phyloP scores from a whole-genome alignment of 371 early-diverging fungal species.

The Mortierella sp. region DNA sequence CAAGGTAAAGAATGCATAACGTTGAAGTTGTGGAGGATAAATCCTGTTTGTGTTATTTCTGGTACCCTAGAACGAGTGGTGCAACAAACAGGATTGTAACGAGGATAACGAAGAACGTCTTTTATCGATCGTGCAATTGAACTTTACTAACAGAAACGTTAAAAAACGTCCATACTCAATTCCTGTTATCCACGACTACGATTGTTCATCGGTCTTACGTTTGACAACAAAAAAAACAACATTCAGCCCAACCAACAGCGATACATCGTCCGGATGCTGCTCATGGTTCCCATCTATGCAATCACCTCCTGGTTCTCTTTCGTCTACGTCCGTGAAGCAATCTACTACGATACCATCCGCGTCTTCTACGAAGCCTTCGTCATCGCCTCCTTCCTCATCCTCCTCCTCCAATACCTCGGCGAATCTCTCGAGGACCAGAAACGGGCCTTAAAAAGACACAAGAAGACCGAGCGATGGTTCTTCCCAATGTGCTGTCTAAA shows the following conservation, averaged over 20 bases:
- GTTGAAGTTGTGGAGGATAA: no score
- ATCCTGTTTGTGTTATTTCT: no score
- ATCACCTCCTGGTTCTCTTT: slow-evolving; percentile 75
- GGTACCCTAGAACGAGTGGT: no score
- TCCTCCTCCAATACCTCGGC: slow-evolving; percentile 75
- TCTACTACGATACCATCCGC: slow-evolving; percentile 73
- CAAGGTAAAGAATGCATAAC: slow-evolving; percentile 17
- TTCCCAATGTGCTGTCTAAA: slow-evolving; percentile 71
- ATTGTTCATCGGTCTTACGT: background rate
- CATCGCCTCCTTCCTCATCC: slow-evolving; percentile 69
- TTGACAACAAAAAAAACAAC: background rate
- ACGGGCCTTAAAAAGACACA: slow-evolving; percentile 41
- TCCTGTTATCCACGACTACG: background rate
- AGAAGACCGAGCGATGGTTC: slow-evolving; percentile 65
- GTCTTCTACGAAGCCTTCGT: slow-evolving; percentile 78
- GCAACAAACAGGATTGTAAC: background rate
- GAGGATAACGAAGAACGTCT: background rate
- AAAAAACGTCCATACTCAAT: background rate
- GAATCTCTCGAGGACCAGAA: slow-evolving; percentile 60
- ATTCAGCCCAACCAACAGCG: slow-evolving; percentile 67
- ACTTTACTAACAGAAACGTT: background rate
- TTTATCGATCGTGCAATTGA: background rate
- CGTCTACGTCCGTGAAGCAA: slow-evolving; percentile 70
- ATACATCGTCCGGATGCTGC: slow-evolving; percentile 72
- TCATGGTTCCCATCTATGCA: slow-evolving; percentile 82